Conservation (phyloP, 1,284 basidiomycete genomes). For the Microbotryum scabiosae region DNA sequence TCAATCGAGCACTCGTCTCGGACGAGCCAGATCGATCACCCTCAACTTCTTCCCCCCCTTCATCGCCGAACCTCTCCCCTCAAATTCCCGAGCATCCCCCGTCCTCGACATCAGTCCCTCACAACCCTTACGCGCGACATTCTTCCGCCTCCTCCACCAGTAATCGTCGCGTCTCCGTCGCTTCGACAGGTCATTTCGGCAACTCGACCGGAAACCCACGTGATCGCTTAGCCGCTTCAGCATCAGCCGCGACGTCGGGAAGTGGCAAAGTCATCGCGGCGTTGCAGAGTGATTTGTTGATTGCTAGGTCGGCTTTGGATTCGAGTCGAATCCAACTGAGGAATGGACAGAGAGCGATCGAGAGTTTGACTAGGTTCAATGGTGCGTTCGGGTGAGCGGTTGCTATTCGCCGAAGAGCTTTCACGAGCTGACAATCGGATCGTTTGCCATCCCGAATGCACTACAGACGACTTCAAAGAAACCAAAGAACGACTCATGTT, state of each 20-base stretch:
- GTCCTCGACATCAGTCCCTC: not conserved
- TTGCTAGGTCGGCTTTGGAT: slow-evolving; percentile 18
- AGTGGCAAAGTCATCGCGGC: slow-evolving; percentile 29
- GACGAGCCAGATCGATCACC: slow-evolving; percentile 4
- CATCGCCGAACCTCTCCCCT: not conserved
- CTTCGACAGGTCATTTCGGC: not conserved
- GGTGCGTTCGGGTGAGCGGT: too few relatives aligned
- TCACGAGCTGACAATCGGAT: slow-evolving; percentile 5
- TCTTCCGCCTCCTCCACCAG: not conserved
- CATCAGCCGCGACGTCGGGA: slow-evolving; percentile 15
- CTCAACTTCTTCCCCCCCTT: not conserved
- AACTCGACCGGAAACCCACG: slow-evolving; percentile 3
- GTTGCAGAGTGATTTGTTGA: slow-evolving; percentile 24
- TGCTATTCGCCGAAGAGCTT: too few relatives aligned
- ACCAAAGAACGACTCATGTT: slow-evolving; percentile 64
- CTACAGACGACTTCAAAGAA: slow-evolving; percentile 72
- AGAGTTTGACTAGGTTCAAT: slow-evolving; percentile 20
- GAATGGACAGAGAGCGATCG: slow-evolving; percentile 28
- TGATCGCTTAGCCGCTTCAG: slow-evolving; percentile 18
- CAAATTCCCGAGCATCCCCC: not conserved
- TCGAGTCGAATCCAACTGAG: slow-evolving; percentile 24
- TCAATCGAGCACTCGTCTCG: slow-evolving; percentile 20
- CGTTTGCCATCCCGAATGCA: not conserved
- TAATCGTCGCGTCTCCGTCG: not conserved
- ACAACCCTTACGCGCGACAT: not conserved